Evolutionary conservation across 495 filamentous ascomycete species (phyloP).

Genomic region (Neurospora sp.): DNA sequence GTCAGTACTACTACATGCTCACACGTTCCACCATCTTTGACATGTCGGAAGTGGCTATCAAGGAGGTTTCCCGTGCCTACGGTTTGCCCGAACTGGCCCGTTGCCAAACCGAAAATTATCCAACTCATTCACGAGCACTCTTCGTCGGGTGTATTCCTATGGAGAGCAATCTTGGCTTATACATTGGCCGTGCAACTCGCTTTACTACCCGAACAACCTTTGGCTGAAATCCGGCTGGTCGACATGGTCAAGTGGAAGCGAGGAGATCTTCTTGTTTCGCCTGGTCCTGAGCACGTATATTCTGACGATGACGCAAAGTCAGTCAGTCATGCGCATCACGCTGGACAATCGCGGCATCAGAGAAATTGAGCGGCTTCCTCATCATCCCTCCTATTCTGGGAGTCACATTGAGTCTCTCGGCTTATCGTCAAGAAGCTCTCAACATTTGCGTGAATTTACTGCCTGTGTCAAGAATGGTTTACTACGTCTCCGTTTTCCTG

Average conservation of each 20-base stretch:
- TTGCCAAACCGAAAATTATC: neutral
- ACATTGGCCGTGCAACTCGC: neutral
- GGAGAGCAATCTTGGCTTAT: neutral
- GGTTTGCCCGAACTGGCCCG: neutral
- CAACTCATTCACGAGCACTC: neutral
- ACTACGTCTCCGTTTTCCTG: neutral
- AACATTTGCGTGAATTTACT: neutral
- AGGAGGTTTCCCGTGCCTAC: neutral
- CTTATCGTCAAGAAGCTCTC: neutral
- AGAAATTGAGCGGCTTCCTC: neutral
- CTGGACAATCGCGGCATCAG: neutral
- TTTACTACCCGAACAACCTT: neutral
- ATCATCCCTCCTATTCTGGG: neutral
- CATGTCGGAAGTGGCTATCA: neutral
- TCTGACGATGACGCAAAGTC: neutral
- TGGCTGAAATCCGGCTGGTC: neutral
- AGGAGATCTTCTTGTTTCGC: neutral
- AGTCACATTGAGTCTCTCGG: too few relatives aligned
- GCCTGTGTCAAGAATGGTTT: neutral
- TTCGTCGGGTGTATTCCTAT: neutral
- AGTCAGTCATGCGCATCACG: neutral
- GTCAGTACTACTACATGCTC: neutral
- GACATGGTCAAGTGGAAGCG: neutral
- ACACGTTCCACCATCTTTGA: neutral
- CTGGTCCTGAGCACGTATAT: neutral